A percentile compares a stretch with the other conserved stretches of the same genome.
Evolutionary conservation across 345 rosid species (phyloP).

Genomic region (Melaleuca alternifolia): DNA sequence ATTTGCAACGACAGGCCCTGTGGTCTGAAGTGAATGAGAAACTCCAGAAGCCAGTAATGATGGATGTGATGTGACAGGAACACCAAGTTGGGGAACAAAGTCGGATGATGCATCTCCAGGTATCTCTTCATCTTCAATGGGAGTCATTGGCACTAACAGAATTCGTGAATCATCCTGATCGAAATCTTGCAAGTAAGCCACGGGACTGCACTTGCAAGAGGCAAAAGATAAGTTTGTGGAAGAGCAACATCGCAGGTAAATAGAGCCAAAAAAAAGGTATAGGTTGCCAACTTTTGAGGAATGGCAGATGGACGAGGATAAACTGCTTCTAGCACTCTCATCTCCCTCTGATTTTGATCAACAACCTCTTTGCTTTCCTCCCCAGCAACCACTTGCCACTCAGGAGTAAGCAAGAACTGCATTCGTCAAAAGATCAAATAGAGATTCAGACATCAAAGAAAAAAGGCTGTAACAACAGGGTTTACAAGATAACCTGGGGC

Average conservation of each 20-base stretch:
- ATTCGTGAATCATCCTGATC: conserved; percentile 31
- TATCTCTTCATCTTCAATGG: conserved; percentile 82
- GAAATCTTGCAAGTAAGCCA: conserved; percentile 29
- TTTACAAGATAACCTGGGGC: not conserved
- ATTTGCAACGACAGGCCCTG: conserved; percentile 5
- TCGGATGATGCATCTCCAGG: conserved; percentile 27
- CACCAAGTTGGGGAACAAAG: not conserved
- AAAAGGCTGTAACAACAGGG: not conserved
- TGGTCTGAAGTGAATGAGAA: conserved; percentile 8
- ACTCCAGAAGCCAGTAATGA: conserved; percentile 20
- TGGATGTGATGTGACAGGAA: conserved; percentile 20
- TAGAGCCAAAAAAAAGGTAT: conserved; percentile 6
- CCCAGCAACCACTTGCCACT: conserved; percentile 89
- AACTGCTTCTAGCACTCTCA: conserved; percentile 92
- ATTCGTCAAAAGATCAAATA: not conserved
- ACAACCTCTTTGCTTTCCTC: conserved; percentile 81
- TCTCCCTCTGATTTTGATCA: conserved; percentile 63
- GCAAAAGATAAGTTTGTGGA: conserved; percentile 1
- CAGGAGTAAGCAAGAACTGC: conserved; percentile 46
- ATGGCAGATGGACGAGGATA: conserved; percentile 85
- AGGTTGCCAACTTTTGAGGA: conserved; percentile 52
- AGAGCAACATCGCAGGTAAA: conserved; percentile 34
- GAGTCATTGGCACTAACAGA: conserved; percentile 54
- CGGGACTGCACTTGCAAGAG: conserved; percentile 48
- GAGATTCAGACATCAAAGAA: not conserved